Conservation (phyloP, 2,329 filamentous ascomycete genomes). For the Chaetomiaceae sp. region DNA sequence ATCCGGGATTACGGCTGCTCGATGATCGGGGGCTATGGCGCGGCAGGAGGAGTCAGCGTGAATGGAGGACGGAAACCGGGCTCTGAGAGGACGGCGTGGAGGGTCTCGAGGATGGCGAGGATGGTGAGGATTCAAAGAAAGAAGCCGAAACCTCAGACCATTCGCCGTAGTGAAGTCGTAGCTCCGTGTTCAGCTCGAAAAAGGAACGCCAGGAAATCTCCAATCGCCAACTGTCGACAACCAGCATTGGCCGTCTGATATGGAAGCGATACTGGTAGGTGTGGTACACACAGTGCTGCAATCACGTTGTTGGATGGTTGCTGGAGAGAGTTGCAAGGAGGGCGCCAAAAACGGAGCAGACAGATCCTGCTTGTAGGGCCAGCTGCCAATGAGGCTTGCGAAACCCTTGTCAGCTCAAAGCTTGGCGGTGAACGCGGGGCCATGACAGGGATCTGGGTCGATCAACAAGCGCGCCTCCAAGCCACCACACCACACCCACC, state of each 20-base stretch:
- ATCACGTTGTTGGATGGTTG: slow-evolving; percentile 37
- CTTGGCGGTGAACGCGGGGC: slow-evolving; percentile 28
- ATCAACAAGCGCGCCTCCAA: too few relatives aligned
- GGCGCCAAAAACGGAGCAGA: slow-evolving; percentile 25
- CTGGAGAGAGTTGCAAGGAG: slow-evolving; percentile 20
- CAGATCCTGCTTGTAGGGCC: slow-evolving; percentile 26
- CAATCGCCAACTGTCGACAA: too few relatives aligned
- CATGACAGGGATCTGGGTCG: slow-evolving; percentile 1
- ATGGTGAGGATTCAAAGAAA: too few relatives aligned
- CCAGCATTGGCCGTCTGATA: neutral
- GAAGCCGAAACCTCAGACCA: neutral
- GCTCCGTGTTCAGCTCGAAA: neutral
- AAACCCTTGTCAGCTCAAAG: slow-evolving; percentile 30
- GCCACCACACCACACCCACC: too few relatives aligned
- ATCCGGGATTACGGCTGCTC: too few relatives aligned
- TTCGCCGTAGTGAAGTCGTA: neutral
- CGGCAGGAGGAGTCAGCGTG: neutral
- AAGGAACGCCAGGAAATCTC: neutral
- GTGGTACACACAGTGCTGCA: neutral
- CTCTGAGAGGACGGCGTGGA: neutral
- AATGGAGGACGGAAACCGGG: neutral
- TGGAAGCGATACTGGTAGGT: neutral
- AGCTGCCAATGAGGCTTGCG: slow-evolving; percentile 31
- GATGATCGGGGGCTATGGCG: too few relatives aligned
- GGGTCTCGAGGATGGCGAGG: too few relatives aligned